Evolutionary conservation across 73 alveolate genomes (phyloP).

Genomic region (Paramecium sexaurelia): DNA sequence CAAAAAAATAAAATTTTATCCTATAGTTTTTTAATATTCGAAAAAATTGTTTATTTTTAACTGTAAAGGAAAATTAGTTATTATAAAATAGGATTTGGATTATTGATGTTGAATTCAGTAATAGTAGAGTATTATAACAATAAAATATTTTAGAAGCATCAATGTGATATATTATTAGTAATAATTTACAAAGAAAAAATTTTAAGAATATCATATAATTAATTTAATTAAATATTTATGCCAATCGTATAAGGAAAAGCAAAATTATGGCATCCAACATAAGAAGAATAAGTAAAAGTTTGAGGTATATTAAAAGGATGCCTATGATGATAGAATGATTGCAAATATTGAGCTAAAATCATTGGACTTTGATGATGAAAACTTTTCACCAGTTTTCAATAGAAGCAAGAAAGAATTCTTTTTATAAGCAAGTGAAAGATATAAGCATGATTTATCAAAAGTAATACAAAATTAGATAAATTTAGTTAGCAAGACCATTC

Average conservation of each 20-base stretch:
- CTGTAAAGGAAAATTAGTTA: no score
- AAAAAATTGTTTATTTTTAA: no score
- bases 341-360: conserved; percentile 67
- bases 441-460: conserved; percentile 54
- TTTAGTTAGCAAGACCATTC: conserved; percentile 61
- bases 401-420: conserved; percentile 68
- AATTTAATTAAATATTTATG: conserved; percentile 11
- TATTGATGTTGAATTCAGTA: no score
- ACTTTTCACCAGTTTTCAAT: conserved; percentile 69
- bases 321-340: conserved; percentile 70
- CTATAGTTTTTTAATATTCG: no score
- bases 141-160: no score
- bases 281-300: conserved; percentile 63
- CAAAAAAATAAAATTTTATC: no score
- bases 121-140: no score
- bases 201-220: not conserved
- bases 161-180: no score
- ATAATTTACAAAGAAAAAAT: not conserved
- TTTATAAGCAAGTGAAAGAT: conserved; percentile 53
- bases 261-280: conserved; percentile 65
- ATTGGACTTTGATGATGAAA: conserved; percentile 67
- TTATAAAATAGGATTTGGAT: no score
- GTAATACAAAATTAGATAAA: not conserved
- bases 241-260: conserved; percentile 67
- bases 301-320: conserved; percentile 38